These are phyloP conservation scores for Fraxinus angustifolia DNA, from an alignment of 305 asterid species.

Conservation along the genomic window DNA sequence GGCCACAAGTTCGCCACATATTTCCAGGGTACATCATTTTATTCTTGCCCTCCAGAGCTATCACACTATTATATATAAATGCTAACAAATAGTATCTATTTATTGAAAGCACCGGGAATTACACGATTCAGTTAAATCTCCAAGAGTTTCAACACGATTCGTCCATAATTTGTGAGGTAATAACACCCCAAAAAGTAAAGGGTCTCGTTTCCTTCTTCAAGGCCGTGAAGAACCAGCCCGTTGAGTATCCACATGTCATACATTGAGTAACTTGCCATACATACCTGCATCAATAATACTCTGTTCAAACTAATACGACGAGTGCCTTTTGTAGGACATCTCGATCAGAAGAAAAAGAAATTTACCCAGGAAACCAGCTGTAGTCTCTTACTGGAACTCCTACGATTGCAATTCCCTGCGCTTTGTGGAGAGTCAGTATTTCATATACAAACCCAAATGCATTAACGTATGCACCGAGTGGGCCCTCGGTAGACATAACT, in stretches of 20 bases:
- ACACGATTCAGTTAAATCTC: background rate
- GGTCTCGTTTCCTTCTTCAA: conserved; percentile 22
- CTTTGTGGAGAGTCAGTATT: conserved; percentile 70
- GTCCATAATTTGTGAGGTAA: conserved; percentile 19
- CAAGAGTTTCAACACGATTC: background rate
- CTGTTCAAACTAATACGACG: conserved; percentile 4
- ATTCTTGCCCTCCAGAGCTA: background rate
- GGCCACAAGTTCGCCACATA: background rate
- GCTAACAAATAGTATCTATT: background rate
- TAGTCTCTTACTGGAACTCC: conserved; percentile 69
- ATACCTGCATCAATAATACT: conserved; percentile 48
- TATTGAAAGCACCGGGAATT: background rate
- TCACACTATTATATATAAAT: background rate
- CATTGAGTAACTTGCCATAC: conserved; percentile 89
- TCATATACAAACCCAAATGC: conserved; percentile 82
- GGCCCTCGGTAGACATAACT: conserved; percentile 95
- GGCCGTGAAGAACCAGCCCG: conserved; percentile 91
- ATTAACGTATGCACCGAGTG: conserved; percentile 86
- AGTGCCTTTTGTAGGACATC: background rate
- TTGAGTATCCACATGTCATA: conserved; percentile 54
- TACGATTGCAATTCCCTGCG: conserved; percentile 56
- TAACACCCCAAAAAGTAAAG: conserved; percentile 26
- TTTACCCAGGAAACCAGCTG: conserved; percentile 98
- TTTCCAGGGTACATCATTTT: background rate
- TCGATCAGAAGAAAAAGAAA: conserved; percentile 14